Conservation (phyloP, 306 rosid genomes). For the Biancaea sappan region DNA sequence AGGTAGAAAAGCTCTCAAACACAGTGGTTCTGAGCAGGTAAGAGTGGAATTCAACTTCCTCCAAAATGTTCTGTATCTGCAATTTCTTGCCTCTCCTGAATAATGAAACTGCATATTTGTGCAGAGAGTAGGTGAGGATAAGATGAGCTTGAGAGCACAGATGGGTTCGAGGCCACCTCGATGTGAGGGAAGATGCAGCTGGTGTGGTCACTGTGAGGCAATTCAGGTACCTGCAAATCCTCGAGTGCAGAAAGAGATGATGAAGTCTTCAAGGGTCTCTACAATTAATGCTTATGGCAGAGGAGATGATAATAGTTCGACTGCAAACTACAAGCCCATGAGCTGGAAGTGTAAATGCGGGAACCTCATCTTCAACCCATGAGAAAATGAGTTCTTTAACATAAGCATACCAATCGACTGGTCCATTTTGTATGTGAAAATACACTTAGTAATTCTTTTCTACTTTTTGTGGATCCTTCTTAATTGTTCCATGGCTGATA, state of each 20-base stretch:
- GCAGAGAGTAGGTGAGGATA: slow-evolving; percentile 51
- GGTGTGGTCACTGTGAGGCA: slow-evolving; percentile 74
- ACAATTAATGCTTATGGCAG: slow-evolving; percentile 51
- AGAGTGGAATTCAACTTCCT: no score
- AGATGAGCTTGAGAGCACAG: slow-evolving; percentile 51
- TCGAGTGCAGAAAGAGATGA: slow-evolving; percentile 43
- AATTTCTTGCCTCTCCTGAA: no score
- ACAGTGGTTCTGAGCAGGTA: slow-evolving; percentile 43
- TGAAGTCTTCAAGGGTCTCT: slow-evolving; percentile 42
- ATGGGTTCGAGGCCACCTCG: slow-evolving; percentile 91
- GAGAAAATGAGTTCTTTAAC: slow-evolving; percentile 32
- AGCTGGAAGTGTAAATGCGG: slow-evolving; percentile 99
- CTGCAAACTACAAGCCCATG: slow-evolving; percentile 88
- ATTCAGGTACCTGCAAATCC: slow-evolving; percentile 63
- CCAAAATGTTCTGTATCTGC: no score
- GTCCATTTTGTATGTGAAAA: slow-evolving; percentile 45
- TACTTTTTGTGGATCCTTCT: neutral
- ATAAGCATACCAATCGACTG: slow-evolving; percentile 15
- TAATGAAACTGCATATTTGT: no score
- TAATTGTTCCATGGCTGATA: neutral
- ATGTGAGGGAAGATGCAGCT: slow-evolving; percentile 77
- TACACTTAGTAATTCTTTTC: slow-evolving; percentile 24
- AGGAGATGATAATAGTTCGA: slow-evolving; percentile 48
- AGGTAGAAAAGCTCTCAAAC: slow-evolving; percentile 58
- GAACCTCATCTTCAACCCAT: slow-evolving; percentile 76